Percentiles rank a stretch among this genome's conserved stretches.
Evolutionary conservation across 2,329 filamentous ascomycete species (phyloP).

Genomic region (Apiospora marii): DNA sequence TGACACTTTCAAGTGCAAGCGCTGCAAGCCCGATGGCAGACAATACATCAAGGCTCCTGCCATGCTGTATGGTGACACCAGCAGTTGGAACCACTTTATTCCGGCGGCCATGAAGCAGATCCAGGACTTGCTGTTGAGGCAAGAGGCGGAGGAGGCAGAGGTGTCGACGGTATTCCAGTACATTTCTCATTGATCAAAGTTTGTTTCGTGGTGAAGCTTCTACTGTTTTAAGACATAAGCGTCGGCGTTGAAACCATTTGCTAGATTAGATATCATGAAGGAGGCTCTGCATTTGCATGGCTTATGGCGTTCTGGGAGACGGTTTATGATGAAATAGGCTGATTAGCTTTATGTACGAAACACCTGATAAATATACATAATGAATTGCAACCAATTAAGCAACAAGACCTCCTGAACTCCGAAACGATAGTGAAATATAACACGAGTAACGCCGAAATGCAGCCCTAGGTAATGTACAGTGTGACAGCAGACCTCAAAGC

Average conservation of each 20-base stretch:
- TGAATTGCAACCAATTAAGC: neutral
- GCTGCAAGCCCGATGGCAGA: constrained; percentile 86
- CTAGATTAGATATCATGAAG: constrained; percentile 11
- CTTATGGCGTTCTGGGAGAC: constrained; percentile 1
- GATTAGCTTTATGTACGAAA: neutral
- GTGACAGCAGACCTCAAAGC: neutral
- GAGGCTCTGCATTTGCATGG: constrained; percentile 6
- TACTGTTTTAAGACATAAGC: constrained; percentile 2
- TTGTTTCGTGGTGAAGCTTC: neutral
- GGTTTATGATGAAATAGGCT: neutral
- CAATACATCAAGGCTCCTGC: constrained; percentile 91
- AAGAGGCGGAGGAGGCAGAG: constrained; percentile 79
- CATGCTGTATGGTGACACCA: constrained; percentile 97
- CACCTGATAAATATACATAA: neutral
- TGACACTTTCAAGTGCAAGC: constrained; percentile 98
- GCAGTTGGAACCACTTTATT: constrained; percentile 98
- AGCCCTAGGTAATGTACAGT: neutral
- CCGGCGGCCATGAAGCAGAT: constrained; percentile 83
- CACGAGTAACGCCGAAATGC: neutral
- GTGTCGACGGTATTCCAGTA: constrained; percentile 98
- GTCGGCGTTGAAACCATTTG: constrained; percentile 15
- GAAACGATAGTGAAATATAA: neutral
- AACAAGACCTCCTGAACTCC: neutral
- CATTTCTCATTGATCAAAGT: constrained; percentile 75
- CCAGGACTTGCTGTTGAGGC: constrained; percentile 88